These are phyloP conservation scores for Calonectria crousiana DNA, from an alignment of 2,329 filamentous ascomycete species.

Conservation along the genomic window DNA sequence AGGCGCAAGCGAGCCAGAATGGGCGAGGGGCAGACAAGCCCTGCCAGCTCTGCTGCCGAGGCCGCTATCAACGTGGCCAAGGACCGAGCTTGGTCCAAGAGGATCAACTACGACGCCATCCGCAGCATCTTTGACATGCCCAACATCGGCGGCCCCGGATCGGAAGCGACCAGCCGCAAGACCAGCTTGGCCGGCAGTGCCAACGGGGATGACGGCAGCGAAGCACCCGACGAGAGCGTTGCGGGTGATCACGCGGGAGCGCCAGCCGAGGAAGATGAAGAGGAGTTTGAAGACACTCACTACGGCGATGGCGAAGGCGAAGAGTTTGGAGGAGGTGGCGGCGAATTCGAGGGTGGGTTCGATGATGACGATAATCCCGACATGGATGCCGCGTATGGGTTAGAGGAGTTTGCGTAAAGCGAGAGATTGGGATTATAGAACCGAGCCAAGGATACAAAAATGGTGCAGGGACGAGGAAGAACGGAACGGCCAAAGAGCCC, in stretches of 20 bases:
- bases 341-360: slow-evolving; percentile 48
- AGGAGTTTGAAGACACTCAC: slow-evolving; percentile 51
- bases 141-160: slow-evolving; percentile 60
- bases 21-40: slow-evolving; percentile 73
- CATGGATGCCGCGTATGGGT: slow-evolving; percentile 53
- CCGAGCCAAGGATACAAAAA: neutral
- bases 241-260: slow-evolving; percentile 49
- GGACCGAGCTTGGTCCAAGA: slow-evolving; percentile 76
- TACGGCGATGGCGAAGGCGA: slow-evolving; percentile 46
- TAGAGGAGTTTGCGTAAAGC: slow-evolving; percentile 41
- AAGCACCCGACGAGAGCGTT: slow-evolving; percentile 51
- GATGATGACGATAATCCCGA: slow-evolving; percentile 54
- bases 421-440: neutral
- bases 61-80: slow-evolving; percentile 77
- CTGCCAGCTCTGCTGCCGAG: slow-evolving; percentile 76
- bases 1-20: slow-evolving; percentile 68
- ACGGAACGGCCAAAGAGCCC: neutral
- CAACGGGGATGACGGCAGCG: slow-evolving; percentile 50
- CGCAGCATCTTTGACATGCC: slow-evolving; percentile 67
- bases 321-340: slow-evolving; percentile 48
- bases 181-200: slow-evolving; percentile 54
- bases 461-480: neutral
- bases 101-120: slow-evolving; percentile 79
- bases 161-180: slow-evolving; percentile 62
- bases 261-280: slow-evolving; percentile 50